Percentiles rank a stretch among this genome's conserved stretches.
phyloP scores from a whole-genome alignment of 1,284 basidiomycete genomes.

The Rhizoctonia solani region DNA sequence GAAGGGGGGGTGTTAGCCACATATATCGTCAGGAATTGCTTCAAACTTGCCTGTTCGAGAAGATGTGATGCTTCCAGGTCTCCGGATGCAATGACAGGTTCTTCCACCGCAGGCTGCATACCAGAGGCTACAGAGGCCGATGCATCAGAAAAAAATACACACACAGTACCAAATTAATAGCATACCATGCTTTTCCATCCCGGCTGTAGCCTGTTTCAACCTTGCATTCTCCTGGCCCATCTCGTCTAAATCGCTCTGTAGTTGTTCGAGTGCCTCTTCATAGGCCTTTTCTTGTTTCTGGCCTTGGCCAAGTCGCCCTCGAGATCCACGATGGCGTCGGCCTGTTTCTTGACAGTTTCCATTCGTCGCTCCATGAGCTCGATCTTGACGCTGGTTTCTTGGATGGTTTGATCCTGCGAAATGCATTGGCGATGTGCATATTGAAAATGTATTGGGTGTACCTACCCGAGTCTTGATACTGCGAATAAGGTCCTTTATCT shows the following conservation, averaged over 20 bases:
- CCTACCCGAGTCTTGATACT: slow-evolving; percentile 67
- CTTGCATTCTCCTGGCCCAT: slow-evolving; percentile 87
- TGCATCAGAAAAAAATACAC: not conserved
- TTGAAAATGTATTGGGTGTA: not conserved
- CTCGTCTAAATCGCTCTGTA: slow-evolving; percentile 85
- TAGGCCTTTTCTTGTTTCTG: slow-evolving; percentile 87
- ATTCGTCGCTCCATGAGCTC: slow-evolving; percentile 92
- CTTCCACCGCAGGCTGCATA: slow-evolving; percentile 59
- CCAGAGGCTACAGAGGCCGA: slow-evolving; percentile 49
- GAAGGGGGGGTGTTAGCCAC: not conserved
- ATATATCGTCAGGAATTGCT: not conserved
- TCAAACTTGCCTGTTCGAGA: slow-evolving; percentile 69
- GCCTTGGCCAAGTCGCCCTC: slow-evolving; percentile 80
- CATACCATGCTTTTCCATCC: slow-evolving; percentile 68
- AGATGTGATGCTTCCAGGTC: slow-evolving; percentile 84
- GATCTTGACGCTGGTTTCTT: slow-evolving; percentile 90
- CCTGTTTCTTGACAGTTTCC: slow-evolving; percentile 82
- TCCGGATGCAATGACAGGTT: slow-evolving; percentile 68
- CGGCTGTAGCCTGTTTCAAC: slow-evolving; percentile 68
- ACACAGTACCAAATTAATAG: not conserved
- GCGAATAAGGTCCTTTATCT: slow-evolving; percentile 83
- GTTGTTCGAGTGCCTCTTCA: slow-evolving; percentile 89
- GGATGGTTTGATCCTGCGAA: slow-evolving; percentile 74
- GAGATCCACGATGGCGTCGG: slow-evolving; percentile 79
- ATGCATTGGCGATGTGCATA: not conserved